Evolutionary conservation across 2,329 filamentous ascomycete genomes (phyloP).

Genomic region (Zasmidium cellare): DNA sequence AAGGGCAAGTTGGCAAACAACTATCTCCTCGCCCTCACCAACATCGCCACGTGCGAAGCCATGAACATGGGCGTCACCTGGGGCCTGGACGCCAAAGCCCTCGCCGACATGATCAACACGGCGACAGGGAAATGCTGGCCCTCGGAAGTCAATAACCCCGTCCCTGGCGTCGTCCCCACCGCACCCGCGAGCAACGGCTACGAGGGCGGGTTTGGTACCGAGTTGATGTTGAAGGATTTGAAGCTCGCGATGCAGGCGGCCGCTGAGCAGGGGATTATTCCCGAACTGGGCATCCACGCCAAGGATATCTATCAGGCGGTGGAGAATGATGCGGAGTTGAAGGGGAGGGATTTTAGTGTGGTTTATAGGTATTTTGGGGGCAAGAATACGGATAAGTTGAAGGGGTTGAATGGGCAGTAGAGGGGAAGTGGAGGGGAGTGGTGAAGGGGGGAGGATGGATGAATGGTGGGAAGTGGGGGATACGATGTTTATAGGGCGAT

Average conservation of each 20-base stretch:
- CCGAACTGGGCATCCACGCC: constrained; percentile 47
- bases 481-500: too few species aligned
- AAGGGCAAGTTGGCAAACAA: constrained; percentile 96
- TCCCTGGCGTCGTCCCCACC: constrained; percentile 75
- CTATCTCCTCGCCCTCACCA: constrained; percentile 91
- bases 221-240: constrained; percentile 52
- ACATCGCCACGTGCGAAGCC: constrained; percentile 69
- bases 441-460: not conserved
- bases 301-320: constrained; percentile 48
- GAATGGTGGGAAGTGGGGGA: not conserved
- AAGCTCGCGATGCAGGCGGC: constrained; percentile 50
- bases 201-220: constrained; percentile 52
- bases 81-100: constrained; percentile 63
- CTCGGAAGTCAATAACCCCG: constrained; percentile 92
- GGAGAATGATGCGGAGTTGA: constrained; percentile 44
- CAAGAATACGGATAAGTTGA: constrained; percentile 38
- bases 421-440: not conserved
- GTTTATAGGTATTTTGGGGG: constrained; percentile 52
- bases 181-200: constrained; percentile 76
- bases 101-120: constrained; percentile 86
- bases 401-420: constrained; percentile 6
- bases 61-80: constrained; percentile 66
- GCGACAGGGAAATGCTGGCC: constrained; percentile 97
- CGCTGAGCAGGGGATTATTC: constrained; percentile 44
- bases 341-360: constrained; percentile 52